Evolutionary conservation across 2,329 filamentous ascomycete genomes (phyloP).

Genomic region (Furcasterigmium furcatum): DNA sequence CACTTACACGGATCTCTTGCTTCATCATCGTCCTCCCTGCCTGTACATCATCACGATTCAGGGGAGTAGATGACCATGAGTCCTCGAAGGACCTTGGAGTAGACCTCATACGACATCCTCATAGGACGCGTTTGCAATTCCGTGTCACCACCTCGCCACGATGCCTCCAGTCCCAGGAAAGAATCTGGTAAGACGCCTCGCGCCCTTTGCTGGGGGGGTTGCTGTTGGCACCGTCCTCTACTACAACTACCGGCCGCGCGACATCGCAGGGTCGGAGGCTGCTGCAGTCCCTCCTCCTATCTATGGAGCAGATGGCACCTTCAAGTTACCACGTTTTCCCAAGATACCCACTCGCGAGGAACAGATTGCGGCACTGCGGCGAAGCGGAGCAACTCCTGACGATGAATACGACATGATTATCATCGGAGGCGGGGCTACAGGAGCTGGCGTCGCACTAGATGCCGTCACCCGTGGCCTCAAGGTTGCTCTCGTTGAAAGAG

Average conservation of each 20-base stretch:
- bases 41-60: too few relatives aligned
- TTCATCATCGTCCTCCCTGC: too few relatives aligned
- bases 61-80: too few relatives aligned
- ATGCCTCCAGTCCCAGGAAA: slow-evolving; percentile 1
- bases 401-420: slow-evolving; percentile 66
- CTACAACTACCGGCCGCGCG: slow-evolving; percentile 63
- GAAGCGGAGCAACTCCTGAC: slow-evolving; percentile 32
- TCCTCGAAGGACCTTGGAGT: too few relatives aligned
- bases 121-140: too few relatives aligned
- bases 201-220: slow-evolving; percentile 37
- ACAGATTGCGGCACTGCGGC: slow-evolving; percentile 59
- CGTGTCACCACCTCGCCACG: not conserved
- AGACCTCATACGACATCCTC: too few relatives aligned
- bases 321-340: slow-evolving; percentile 66
- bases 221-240: slow-evolving; percentile 40
- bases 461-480: slow-evolving; percentile 68
- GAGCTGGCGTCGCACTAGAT: slow-evolving; percentile 68
- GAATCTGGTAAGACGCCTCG: slow-evolving; percentile 35
- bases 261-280: slow-evolving; percentile 67
- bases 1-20: too few relatives aligned
- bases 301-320: slow-evolving; percentile 65
- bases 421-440: slow-evolving; percentile 70
- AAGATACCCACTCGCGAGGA: slow-evolving; percentile 57
- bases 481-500: slow-evolving; percentile 68
- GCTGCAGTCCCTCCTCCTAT: slow-evolving; percentile 68